phyloP scores from a whole-genome alignment of 495 filamentous ascomycete species.

The Trichoderma erinaceum region DNA sequence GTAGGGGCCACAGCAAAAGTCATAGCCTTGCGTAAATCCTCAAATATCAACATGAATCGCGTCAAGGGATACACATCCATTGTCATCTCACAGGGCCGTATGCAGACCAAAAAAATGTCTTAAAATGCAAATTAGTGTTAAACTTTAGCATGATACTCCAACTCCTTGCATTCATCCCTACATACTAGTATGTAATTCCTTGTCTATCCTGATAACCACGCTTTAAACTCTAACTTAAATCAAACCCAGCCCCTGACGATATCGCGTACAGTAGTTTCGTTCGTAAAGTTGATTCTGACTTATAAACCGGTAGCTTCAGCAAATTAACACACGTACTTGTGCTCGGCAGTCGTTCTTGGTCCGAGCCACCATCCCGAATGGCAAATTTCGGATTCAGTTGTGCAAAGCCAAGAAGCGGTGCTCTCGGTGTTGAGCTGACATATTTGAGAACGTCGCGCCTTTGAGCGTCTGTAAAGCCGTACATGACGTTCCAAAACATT shows the following conservation, averaged over 20 bases:
- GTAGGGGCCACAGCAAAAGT: no score
- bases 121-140: no score
- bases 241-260: conserved; percentile 88
- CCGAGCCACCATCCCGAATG: conserved; percentile 78
- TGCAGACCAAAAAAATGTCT: no score
- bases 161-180: neutral
- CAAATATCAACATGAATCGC: no score
- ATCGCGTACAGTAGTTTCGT: conserved; percentile 86
- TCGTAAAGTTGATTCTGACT: conserved; percentile 52
- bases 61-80: no score
- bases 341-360: conserved; percentile 77
- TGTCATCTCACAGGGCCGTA: no score
- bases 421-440: conserved; percentile 87
- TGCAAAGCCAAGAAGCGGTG: conserved; percentile 85
- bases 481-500: conserved; percentile 91
- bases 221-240: conserved; percentile 59
- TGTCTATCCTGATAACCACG: neutral
- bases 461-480: conserved; percentile 63
- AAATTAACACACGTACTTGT: conserved; percentile 97
- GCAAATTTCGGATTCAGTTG: conserved; percentile 81
- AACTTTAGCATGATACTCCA: neutral
- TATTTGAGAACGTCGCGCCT: conserved; percentile 86
- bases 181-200: neutral
- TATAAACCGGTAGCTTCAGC: conserved; percentile 85
- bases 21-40: no score